Evolutionary conservation across 208 protist species (phyloP).

Genomic region (Naegleria gruberi): DNA sequence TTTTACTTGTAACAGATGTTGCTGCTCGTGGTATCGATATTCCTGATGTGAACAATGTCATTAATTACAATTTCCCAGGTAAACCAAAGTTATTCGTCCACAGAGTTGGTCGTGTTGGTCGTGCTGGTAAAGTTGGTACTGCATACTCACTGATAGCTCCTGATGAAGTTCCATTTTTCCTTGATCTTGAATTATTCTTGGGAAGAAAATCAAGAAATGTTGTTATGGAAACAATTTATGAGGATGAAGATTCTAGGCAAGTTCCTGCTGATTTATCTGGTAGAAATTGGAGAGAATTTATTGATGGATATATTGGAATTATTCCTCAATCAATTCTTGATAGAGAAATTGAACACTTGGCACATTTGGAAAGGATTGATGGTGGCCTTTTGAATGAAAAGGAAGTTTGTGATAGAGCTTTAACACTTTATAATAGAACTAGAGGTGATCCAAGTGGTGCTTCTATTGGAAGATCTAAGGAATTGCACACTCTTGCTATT

Average conservation of each 20-base stretch:
- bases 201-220: neutral
- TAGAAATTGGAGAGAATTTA: neutral
- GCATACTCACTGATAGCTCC: slow-evolving; percentile 87
- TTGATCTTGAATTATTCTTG: slow-evolving; percentile 28
- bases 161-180: slow-evolving; percentile 88
- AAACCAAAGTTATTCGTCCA: slow-evolving; percentile 95
- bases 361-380: neutral
- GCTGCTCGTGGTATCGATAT: slow-evolving; percentile 98
- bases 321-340: neutral
- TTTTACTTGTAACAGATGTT: slow-evolving; percentile 98
- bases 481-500: neutral
- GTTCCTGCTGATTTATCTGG: neutral
- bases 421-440: neutral
- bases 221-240: neutral
- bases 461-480: neutral
- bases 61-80: slow-evolving; percentile 98
- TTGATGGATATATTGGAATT: slow-evolving; percentile 3
- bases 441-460: neutral
- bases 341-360: neutral
- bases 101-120: slow-evolving; percentile 94
- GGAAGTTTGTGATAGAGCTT: neutral
- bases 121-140: slow-evolving; percentile 87
- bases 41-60: slow-evolving; percentile 95
- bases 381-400: neutral
- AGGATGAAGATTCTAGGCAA: neutral